Percentiles rank a stretch among this genome's conserved stretches.
Evolutionary conservation across 129 eudicot genomes (phyloP).

Genomic region (Lactuca saligna): DNA sequence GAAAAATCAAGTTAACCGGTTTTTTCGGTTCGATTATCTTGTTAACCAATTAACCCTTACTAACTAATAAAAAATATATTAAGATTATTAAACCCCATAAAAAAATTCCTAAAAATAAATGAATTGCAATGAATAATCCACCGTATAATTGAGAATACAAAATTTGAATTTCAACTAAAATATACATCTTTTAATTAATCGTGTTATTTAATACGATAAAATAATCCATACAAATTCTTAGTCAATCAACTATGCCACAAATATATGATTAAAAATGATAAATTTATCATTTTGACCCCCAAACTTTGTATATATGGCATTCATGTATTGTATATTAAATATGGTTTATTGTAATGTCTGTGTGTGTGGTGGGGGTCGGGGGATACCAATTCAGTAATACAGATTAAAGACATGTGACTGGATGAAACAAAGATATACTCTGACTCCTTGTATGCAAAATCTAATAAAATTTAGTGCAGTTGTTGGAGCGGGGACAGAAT

Average conservation of each 20-base stretch:
- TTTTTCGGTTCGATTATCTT: too few species aligned
- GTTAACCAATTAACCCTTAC: too few species aligned
- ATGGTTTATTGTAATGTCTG: neutral
- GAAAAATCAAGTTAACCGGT: too few species aligned
- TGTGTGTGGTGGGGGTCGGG: neutral
- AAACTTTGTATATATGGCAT: neutral
- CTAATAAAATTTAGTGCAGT: constrained; percentile 14
- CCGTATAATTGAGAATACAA: too few species aligned
- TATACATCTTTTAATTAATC: too few species aligned
- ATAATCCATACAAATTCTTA: too few species aligned
- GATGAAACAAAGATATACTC: neutral
- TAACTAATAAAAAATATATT: too few species aligned
- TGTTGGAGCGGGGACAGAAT: constrained; percentile 29
- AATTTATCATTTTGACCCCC: neutral
- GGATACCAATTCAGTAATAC: neutral
- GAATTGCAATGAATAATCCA: too few species aligned
- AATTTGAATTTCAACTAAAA: too few species aligned
- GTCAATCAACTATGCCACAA: neutral
- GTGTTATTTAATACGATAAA: too few species aligned
- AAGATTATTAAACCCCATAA: too few species aligned
- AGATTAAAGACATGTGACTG: neutral
- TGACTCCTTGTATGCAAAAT: constrained; percentile 12
- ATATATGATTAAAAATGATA: neutral
- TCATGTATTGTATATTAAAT: neutral
- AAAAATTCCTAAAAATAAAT: too few species aligned